These are phyloP conservation scores for Paecilomyces dactylethromorphus DNA, from an alignment of 2,329 filamentous ascomycete genomes.

Conservation along the genomic window DNA sequence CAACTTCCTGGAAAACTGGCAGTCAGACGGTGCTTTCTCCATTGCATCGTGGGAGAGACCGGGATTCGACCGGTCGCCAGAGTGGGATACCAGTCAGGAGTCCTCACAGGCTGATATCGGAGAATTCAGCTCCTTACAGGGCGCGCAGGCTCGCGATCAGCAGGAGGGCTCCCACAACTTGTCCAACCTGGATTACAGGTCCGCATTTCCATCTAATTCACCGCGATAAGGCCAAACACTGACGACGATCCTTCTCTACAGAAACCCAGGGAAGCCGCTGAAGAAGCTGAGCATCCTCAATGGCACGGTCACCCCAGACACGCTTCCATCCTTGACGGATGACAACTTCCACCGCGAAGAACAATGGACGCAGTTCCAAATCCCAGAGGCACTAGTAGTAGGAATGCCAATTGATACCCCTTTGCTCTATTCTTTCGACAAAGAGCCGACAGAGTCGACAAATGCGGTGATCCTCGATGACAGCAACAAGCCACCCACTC, in stretches of 20 bases:
- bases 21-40: constrained; percentile 26
- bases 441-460: constrained; percentile 17
- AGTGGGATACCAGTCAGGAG: constrained; percentile 34
- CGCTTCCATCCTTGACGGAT: constrained; percentile 29
- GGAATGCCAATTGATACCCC: constrained; percentile 25
- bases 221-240: neutral
- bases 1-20: constrained; percentile 35
- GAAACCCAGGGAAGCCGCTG: constrained; percentile 24
- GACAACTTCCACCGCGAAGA: constrained; percentile 32
- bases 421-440: constrained; percentile 27
- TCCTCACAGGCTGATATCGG: constrained; percentile 20
- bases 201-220: neutral
- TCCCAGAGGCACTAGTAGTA: constrained; percentile 25
- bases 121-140: constrained; percentile 24
- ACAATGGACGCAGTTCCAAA: constrained; percentile 30
- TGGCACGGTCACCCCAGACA: constrained; percentile 30
- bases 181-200: neutral
- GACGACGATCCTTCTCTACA: constrained; percentile 9
- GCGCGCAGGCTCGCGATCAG: constrained; percentile 12
- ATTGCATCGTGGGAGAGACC: constrained; percentile 29
- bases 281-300: constrained; percentile 26
- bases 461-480: constrained; percentile 32
- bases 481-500: constrained; percentile 20
- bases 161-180: neutral
- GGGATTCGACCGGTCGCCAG: constrained; percentile 28